Evolutionary conservation across 495 filamentous ascomycete genomes (phyloP), one percentile per base, ranked within the genome.

Genomic region (Staphylotrichum tortipilum): DNA sequence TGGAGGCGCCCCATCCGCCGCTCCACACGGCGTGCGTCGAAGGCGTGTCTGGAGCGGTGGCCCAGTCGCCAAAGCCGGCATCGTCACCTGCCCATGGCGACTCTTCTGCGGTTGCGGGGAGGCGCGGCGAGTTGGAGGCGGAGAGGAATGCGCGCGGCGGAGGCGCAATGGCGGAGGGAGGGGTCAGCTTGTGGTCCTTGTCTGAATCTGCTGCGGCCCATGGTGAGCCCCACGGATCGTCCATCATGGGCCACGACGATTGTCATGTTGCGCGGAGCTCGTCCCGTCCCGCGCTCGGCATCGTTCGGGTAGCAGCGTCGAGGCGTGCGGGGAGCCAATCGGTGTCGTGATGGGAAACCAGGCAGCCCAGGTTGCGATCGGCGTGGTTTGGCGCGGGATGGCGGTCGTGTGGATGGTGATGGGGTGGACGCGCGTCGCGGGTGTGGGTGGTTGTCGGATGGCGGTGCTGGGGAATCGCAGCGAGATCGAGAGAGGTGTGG

Each of bases 191-290:
- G 21, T 44, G 48, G 39, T 66, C 58, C 57, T 64, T 52, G 58
- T 62, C 55, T 24, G 51, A 26, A 28, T 71, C 65, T 54, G 66
- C 50, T 39, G 64, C 56, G 44, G 68, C 65, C 72, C 72, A 75
- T 61, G 72, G 72, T 54, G 70, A 73, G 62, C 73, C 71, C 75
- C 75, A 78, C 57, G 75, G 74, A 74, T 77, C 74, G 65, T 78
- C 75, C 75, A 78, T 78, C 47, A 53, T 68, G 63, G 50, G 23
- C 39, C 34, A 44, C 43, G 49, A 44, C 51, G 52, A 52, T 50
- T 56, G 29, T 65, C 62, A 65, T 65, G 56, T 49, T 61, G 58
- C 41, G 18, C 29, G 23, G 30, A 34, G 23, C 30, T 35, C n/a
- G n/a, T n/a, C 37, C 28, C 55, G 49, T 40, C 19, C 17, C 34